Conservation (phyloP, 345 rosid genomes). For the Gossypium herbaceum region DNA sequence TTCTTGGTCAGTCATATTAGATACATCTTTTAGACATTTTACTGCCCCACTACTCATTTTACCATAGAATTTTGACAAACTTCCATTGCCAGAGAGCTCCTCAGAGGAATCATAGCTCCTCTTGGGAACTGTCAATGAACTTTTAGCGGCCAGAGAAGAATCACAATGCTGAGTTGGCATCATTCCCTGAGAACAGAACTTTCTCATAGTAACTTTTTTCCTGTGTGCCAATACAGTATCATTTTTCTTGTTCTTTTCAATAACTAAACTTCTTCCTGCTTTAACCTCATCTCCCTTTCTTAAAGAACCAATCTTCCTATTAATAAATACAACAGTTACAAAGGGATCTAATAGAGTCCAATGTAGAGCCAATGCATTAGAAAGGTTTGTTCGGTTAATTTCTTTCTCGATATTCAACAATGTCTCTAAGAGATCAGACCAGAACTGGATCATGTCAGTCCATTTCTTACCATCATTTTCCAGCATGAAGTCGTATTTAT, state of each 20-base stretch:
- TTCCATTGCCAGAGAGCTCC: constrained; percentile 31
- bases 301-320: constrained; percentile 65
- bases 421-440: constrained; percentile 55
- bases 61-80: constrained; percentile 30
- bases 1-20: constrained; percentile 21
- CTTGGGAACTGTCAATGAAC: constrained; percentile 38
- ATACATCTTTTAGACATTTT: constrained; percentile 23
- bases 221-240: constrained; percentile 28
- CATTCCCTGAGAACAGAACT: constrained; percentile 18
- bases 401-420: constrained; percentile 55
- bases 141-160: constrained; percentile 33
- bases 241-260: constrained; percentile 25
- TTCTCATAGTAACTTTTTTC: constrained; percentile 16
- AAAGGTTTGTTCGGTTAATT: constrained; percentile 36
- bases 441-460: constrained; percentile 61
- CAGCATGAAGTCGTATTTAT: constrained; percentile 34
- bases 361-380: constrained; percentile 44
- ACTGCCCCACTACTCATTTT: constrained; percentile 17
- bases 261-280: constrained; percentile 40
- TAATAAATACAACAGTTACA: constrained; percentile 67
- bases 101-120: constrained; percentile 33
- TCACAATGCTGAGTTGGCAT: constrained; percentile 24
- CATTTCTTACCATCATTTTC: constrained; percentile 53
- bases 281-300: constrained; percentile 71
- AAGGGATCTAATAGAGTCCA: constrained; percentile 90